Evolutionary conservation across 192 early-diverging fungal genomes (phyloP).

Genomic region (Linnemannia exigua): DNA sequence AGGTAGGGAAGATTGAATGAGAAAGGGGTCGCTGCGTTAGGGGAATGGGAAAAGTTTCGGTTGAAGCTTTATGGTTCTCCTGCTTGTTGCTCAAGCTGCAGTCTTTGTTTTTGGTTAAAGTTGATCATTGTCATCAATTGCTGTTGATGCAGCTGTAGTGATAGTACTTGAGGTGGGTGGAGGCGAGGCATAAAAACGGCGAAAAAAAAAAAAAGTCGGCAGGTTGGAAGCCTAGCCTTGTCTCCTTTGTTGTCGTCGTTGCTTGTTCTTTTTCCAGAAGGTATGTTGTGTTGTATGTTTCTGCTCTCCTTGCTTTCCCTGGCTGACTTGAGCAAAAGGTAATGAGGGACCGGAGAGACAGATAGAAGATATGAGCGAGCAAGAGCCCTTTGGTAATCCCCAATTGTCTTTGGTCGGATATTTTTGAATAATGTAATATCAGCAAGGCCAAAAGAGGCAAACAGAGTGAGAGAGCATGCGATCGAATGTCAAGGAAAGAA

Average conservation of each 20-base stretch:
- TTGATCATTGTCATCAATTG: not conserved
- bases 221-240: not conserved
- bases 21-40: not conserved
- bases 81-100: not conserved
- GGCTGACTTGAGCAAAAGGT: slow-evolving; percentile 2
- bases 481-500: not conserved
- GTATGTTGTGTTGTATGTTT: not conserved
- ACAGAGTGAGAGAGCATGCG: slow-evolving; percentile 4
- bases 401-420: not conserved
- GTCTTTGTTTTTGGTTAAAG: not conserved
- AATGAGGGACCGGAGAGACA: not conserved
- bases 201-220: not conserved
- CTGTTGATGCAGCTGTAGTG: not conserved
- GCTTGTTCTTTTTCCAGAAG: not conserved
- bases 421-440: slow-evolving; percentile 3
- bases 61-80: not conserved
- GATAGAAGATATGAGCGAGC: slow-evolving; percentile 12
- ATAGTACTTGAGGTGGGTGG: not conserved
- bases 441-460: not conserved
- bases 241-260: not conserved
- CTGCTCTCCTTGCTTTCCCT: not conserved
- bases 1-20: not conserved
- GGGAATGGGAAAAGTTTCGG: not conserved
- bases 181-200: slow-evolving; percentile 12
- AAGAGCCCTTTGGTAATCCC: not conserved